Evolutionary conservation across 495 filamentous ascomycete species (phyloP), one percentile per base, ranked within the genome.

Genomic region (Lophiostoma macrostomum): DNA sequence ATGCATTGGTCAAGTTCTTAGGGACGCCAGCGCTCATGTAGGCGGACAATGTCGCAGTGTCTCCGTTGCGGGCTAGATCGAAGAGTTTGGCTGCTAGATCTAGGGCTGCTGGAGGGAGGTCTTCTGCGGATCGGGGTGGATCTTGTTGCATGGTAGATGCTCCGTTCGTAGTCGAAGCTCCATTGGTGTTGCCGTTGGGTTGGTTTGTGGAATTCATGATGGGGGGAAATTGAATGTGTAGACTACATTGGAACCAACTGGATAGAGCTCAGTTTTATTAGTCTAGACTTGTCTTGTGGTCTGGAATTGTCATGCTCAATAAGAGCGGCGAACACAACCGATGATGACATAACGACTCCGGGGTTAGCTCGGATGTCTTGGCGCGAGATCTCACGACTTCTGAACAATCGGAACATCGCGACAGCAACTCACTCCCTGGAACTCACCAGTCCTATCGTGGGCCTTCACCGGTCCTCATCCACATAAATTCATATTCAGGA

Each of bases 31-130:
- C 70, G 46, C 40, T 22, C 36, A 71, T 44, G 54, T 73, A 73
- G 38, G 55, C 32, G 19, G 16, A 22, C 0, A 73, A 62, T 0
- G 41, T 19, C 10, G 58, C 2, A 11, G 66, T 70, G 7, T 53
- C 12, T 55, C 70, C 70, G 5, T 39, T 31, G 34, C 70, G 70
- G 6, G 70, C 69, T 34, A 64, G 49, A 52, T 71, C 62, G 60
- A 73, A 73, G 44, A 71, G 62, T 60, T 68, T 69, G 44, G 66
- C 38, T 10, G 69, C 70, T 7, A 73, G 69, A 13, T 65, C 68
- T 25, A 73, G 60, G 38, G 70, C 70, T 47, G 53, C 69, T 1
- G 69, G 66, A 22, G 70, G 70, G 23, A 73, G 69, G 31, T 40
- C 30, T 29, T 56, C 30, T 22, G 50, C 34, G 19, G 30, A 5